These are phyloP conservation scores for Diaporthe vexans DNA, from an alignment of 2,329 filamentous ascomycete species.

Conservation along the genomic window DNA sequence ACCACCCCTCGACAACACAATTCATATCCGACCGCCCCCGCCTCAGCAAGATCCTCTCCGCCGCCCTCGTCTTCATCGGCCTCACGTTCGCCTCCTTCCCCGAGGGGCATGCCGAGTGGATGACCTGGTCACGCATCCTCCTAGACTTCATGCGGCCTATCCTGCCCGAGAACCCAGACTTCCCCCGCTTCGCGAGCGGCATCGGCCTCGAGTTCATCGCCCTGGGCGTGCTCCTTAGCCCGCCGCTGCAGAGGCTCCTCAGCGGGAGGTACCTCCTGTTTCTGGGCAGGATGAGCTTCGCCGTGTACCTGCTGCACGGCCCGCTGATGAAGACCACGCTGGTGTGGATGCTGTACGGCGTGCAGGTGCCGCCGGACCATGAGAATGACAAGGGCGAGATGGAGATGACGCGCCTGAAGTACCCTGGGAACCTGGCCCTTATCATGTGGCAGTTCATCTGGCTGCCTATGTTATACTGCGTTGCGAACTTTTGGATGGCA, in stretches of 20 bases:
- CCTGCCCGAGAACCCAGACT: conserved; percentile 61
- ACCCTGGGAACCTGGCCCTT: conserved; percentile 55
- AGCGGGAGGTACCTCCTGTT: conserved; percentile 70
- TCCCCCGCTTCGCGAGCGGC: conserved; percentile 57
- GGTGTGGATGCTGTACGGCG: conserved; percentile 71
- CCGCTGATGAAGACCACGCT: conserved; percentile 71
- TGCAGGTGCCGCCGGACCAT: conserved; percentile 54
- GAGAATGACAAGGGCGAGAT: conserved; percentile 53
- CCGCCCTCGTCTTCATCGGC: conserved; percentile 64
- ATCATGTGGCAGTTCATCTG: conserved; percentile 58
- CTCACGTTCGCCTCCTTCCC: conserved; percentile 73
- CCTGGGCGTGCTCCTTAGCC: conserved; percentile 66
- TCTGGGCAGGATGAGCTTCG: conserved; percentile 75
- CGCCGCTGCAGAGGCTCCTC: conserved; percentile 64
- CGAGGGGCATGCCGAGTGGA: conserved; percentile 66
- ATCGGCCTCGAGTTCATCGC: conserved; percentile 58
- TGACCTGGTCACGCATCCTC: conserved; percentile 66
- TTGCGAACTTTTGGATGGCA: conserved; percentile 64
- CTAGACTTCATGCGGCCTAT: conserved; percentile 58
- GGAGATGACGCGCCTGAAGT: conserved; percentile 51
- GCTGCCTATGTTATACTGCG: conserved; percentile 61
- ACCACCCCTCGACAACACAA: conserved; percentile 62
- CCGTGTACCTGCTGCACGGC: conserved; percentile 75
- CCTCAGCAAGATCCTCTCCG: conserved; percentile 59
- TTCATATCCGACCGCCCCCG: conserved; percentile 62